These are phyloP conservation scores for Juncus inflexus DNA, from an alignment of 176 grass and related monocot genomes.

Conservation along the genomic window DNA sequence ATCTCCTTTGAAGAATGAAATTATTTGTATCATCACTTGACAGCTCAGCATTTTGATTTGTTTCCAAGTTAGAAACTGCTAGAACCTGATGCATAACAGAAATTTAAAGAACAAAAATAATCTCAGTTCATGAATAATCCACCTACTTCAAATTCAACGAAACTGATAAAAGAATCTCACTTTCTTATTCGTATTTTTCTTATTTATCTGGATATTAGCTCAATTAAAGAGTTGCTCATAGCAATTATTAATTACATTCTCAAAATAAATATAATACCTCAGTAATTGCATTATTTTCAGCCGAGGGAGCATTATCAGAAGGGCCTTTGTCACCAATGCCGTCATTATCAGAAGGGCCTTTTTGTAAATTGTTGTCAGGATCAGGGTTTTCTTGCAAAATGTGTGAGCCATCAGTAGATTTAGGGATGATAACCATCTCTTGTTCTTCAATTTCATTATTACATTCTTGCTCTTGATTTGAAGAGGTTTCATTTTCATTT, in stretches of 20 bases:
- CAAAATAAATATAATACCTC: no score
- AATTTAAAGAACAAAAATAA: slow-evolving; percentile 2
- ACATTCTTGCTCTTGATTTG: slow-evolving; percentile 10
- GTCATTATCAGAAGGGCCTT: no score
- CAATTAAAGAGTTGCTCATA: no score
- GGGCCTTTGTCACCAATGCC: no score
- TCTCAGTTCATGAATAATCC: not conserved
- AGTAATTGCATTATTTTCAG: no score
- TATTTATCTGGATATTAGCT: no score
- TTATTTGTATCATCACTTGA: slow-evolving; percentile 21
- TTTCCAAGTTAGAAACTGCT: slow-evolving; percentile 3
- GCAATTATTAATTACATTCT: no score
- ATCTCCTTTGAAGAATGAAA: slow-evolving; percentile 21
- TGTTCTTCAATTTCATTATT: not conserved
- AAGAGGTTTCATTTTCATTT: not conserved
- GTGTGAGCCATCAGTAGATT: not conserved
- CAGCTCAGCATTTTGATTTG: not conserved
- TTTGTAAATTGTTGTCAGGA: no score
- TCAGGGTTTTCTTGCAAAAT: not conserved
- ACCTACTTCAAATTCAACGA: no score
- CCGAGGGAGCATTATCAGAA: no score
- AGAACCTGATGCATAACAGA: not conserved
- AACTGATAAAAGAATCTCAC: no score
- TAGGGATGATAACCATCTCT: not conserved
- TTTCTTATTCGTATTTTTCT: no score